Conservation (phyloP, 768 basidiomycete species). For the Lepiota brunneoincarnata region DNA sequence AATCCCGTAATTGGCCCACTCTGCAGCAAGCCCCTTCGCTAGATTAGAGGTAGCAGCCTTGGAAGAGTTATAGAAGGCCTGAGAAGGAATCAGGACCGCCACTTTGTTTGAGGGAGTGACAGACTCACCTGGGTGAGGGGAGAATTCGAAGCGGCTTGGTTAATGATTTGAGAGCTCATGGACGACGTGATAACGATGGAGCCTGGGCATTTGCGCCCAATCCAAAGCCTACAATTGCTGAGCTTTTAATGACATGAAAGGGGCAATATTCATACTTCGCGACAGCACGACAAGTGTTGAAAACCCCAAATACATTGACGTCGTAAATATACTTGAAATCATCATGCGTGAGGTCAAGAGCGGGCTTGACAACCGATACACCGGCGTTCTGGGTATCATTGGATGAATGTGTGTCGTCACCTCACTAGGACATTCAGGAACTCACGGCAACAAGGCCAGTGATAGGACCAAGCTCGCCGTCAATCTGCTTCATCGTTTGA, state of each 20-base stretch:
- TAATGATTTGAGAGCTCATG: conserved; percentile 69
- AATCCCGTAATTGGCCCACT: conserved; percentile 55
- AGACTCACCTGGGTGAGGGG: conserved; percentile 47
- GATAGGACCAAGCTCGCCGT: conserved; percentile 46
- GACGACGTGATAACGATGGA: conserved; percentile 66
- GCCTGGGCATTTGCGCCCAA: conserved; percentile 30
- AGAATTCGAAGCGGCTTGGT: conserved; percentile 40
- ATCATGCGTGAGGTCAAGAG: conserved; percentile 48
- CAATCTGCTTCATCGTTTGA: conserved; percentile 44
- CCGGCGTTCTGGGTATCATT: conserved; percentile 49
- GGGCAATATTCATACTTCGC: conserved; percentile 38
- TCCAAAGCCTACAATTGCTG: conserved; percentile 39
- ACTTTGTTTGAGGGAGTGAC: background rate
- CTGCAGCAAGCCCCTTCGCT: conserved; percentile 55
- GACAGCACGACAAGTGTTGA: conserved; percentile 58
- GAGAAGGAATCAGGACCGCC: background rate
- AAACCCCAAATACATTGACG: conserved; percentile 65
- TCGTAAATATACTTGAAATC: conserved; percentile 56
- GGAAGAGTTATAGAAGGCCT: conserved; percentile 57
- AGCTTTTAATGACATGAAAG: background rate
- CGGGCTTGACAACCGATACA: conserved; percentile 60
- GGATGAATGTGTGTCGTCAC: background rate
- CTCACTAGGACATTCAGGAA: conserved; percentile 5
- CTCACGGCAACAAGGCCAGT: conserved; percentile 55
- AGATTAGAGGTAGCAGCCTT: conserved; percentile 64